These are phyloP conservation scores for Lecanicillium sp. DNA, from an alignment of 2,329 filamentous ascomycete genomes.

Conservation along the genomic window DNA sequence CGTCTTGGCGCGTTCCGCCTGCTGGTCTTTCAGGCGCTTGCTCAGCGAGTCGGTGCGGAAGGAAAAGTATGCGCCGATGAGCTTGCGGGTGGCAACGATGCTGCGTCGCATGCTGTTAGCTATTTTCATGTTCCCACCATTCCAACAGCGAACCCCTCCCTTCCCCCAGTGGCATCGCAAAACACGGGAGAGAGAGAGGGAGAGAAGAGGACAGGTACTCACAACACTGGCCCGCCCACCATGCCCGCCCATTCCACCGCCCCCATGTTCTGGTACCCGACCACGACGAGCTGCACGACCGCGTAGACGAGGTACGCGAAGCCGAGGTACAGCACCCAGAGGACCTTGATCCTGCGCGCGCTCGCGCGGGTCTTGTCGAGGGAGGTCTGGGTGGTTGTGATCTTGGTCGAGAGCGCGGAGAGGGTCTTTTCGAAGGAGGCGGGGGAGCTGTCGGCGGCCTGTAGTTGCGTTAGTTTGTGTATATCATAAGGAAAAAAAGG, in stretches of 20 bases:
- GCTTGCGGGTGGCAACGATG: conserved; percentile 70
- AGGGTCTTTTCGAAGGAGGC: conserved; percentile 91
- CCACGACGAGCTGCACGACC: conserved; percentile 75
- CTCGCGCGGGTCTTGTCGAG: conserved; percentile 68
- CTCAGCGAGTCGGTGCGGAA: conserved; percentile 70
- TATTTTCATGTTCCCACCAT: no score
- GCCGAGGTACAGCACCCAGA: conserved; percentile 84
- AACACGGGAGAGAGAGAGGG: not conserved
- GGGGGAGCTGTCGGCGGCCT: conserved; percentile 76
- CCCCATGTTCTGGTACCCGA: conserved; percentile 76
- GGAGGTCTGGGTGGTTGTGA: conserved; percentile 63
- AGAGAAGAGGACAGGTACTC: conserved; percentile 27
- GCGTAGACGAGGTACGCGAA: conserved; percentile 86
- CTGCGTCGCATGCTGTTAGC: conserved; percentile 39
- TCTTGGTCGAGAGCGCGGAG: conserved; percentile 74
- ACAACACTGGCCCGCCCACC: conserved; percentile 72
- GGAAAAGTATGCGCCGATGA: conserved; percentile 66
- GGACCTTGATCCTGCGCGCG: conserved; percentile 71
- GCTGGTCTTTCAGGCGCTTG: conserved; percentile 63
- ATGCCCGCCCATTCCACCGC: conserved; percentile 72
- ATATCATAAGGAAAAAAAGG: not conserved
- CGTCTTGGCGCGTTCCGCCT: conserved; percentile 74
- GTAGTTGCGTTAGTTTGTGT: conserved; percentile 17
- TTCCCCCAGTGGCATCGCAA: not conserved
- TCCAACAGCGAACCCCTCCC: no score